These are phyloP conservation scores for Penicillium sp. DNA, from an alignment of 2,329 filamentous ascomycete species.

Conservation along the genomic window DNA sequence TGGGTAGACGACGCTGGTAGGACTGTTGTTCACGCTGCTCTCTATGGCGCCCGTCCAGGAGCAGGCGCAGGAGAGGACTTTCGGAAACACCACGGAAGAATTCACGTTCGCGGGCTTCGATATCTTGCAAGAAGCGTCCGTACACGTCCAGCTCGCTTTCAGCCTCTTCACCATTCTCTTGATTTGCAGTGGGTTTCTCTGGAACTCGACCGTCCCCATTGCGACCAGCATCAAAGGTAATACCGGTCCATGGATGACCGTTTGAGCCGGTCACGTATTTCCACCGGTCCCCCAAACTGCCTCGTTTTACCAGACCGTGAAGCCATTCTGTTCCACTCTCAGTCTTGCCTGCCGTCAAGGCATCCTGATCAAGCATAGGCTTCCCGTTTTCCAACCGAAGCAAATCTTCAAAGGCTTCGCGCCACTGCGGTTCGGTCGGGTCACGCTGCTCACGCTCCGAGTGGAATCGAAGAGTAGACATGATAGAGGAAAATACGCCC, in stretches of 20 bases:
- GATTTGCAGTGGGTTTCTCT: conserved; percentile 6
- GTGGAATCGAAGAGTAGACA: conserved; percentile 29
- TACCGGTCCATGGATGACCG: conserved; percentile 21
- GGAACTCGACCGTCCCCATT: conserved; percentile 9
- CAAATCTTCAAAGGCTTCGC: conserved; percentile 57
- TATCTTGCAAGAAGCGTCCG: conserved; percentile 44
- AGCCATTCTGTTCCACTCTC: conserved; percentile 40
- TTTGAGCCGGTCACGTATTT: conserved; percentile 26
- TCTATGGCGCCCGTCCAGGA: conserved; percentile 31
- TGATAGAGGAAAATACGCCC: conserved; percentile 33
- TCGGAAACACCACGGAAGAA: conserved; percentile 25
- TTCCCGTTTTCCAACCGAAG: conserved; percentile 46
- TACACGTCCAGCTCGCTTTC: conserved; percentile 52
- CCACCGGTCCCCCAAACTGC: conserved; percentile 41
- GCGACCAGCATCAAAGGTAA: conserved; percentile 15
- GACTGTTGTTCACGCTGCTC: conserved; percentile 21
- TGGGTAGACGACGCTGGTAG: conserved; percentile 3
- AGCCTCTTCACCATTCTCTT: conserved; percentile 24
- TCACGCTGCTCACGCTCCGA: conserved; percentile 36
- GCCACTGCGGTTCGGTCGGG: conserved; percentile 44
- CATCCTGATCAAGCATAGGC: conserved; percentile 36
- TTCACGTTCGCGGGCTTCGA: conserved; percentile 31
- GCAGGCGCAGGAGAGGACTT: conserved; percentile 34
- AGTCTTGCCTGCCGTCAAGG: conserved; percentile 19
- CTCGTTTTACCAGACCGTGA: conserved; percentile 37